Percentiles rank a stretch among this genome's conserved stretches.
phyloP scores from a whole-genome alignment of 2,329 filamentous ascomycete genomes.

The Neofusicoccum ribis region DNA sequence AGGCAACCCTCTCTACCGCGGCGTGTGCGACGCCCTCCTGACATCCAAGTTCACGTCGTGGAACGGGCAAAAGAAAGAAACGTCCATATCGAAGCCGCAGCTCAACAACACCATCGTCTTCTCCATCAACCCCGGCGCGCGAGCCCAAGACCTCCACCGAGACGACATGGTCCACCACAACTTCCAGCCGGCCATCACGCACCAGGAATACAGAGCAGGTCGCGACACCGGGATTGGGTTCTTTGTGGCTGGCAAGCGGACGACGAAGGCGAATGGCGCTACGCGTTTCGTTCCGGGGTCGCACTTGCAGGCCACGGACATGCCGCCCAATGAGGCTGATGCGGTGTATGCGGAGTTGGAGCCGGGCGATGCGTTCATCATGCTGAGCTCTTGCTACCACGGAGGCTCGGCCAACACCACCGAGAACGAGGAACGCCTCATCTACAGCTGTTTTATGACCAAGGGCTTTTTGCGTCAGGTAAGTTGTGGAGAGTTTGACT shows the following conservation, averaged over 20 bases:
- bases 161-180: conserved; percentile 33
- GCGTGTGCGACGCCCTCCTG: neutral
- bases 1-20: neutral
- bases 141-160: conserved; percentile 29
- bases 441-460: conserved; percentile 37
- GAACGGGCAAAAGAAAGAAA: neutral
- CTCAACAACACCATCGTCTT: conserved; percentile 30
- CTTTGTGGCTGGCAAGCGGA: conserved; percentile 37
- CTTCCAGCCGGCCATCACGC: conserved; percentile 20
- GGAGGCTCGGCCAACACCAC: conserved; percentile 38
- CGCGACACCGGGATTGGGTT: conserved; percentile 33
- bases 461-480: conserved; percentile 36
- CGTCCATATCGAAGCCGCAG: conserved; percentile 36
- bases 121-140: conserved; percentile 20
- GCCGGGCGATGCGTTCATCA: conserved; percentile 40
- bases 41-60: neutral
- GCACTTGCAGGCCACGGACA: conserved; percentile 29
- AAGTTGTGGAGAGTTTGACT: no score
- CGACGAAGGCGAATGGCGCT: conserved; percentile 37
- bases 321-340: neutral
- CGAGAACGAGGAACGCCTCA: conserved; percentile 32
- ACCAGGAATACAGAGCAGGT: conserved; percentile 22
- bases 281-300: conserved; percentile 40
- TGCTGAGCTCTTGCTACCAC: conserved; percentile 38
- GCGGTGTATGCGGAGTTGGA: conserved; percentile 31